Base-by-base conservation (phyloP, 176 grass and related monocot genomes). In the Musa itinerans region DNA sequence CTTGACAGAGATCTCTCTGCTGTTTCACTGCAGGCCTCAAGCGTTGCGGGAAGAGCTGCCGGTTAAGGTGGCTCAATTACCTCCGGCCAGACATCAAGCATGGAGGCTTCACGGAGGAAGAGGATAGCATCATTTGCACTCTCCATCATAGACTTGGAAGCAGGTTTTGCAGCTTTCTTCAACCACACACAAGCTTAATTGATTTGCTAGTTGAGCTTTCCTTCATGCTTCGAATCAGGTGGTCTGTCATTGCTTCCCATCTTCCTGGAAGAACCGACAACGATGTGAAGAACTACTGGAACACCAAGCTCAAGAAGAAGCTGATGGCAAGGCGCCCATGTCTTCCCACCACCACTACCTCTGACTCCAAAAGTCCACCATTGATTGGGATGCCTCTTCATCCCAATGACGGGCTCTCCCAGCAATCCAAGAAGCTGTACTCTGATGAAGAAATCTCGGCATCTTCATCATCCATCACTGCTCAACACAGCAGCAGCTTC, bases 221-320 rank as follows among this genome's bases (percentile, higher is more conserved):
- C 4, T 6, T 43, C 34, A 43, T 43, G 34, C 4, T 43, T 43
- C 34, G 34, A 43, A 61, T 16, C 10, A 79, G 77, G 77, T 79
- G 77, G 77, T 79, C 77, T 10, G 77, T 69, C 27, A 79, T 79
- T 58, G 77, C 77, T 58, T 79, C 77, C 25, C 65, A 70, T 0
- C 53, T 79, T 17, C 53, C 65, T 0, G 77, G 77, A 69, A 69
- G 77, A 79, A 79, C 77, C 13, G 77, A 79, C 26, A 79, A 79
- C 67, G 77, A 69, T 70, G 77, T 79, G 16, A 79, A 79, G 77
- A 79, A 79, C 65, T 69, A 79, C 27, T 79, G 77, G 77, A 79
- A 79, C 19, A 79, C 77, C 1, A 79, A 79, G 66, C 77, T 79
- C 53, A 79, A 70, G 77, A 79, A 69, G 65, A 79, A 70, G 77